These are phyloP conservation scores for Penicillium parvum DNA, from an alignment of 495 filamentous ascomycete genomes.

Conservation along the genomic window DNA sequence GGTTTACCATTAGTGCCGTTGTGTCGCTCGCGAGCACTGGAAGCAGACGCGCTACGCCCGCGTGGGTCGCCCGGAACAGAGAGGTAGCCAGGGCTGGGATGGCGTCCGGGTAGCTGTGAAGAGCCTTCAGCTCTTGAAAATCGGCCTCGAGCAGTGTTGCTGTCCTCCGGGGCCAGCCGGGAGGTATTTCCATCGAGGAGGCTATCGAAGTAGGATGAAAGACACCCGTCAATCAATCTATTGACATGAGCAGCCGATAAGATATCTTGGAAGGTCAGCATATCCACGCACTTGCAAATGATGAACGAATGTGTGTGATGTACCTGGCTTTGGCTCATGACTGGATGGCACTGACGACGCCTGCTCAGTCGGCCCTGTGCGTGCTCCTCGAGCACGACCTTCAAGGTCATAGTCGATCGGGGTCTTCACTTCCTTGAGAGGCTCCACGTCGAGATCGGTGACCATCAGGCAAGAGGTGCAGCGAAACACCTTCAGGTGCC, in stretches of 20 bases:
- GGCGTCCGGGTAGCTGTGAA: not conserved
- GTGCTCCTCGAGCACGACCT: conserved; percentile 2
- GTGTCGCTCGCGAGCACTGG: conserved; percentile 16
- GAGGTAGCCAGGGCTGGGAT: conserved; percentile 12
- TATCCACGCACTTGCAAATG: not conserved
- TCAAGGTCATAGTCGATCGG: conserved; percentile 11
- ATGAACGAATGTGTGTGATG: not conserved
- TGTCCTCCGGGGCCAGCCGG: conserved; percentile 12
- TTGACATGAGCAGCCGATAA: conserved; percentile 45
- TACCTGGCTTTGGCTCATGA: conserved; percentile 11
- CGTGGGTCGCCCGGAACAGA: conserved; percentile 22
- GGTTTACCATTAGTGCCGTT: conserved; percentile 15
- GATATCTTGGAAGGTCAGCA: conserved; percentile 21
- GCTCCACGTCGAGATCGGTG: conserved; percentile 67
- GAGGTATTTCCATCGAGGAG: conserved; percentile 21
- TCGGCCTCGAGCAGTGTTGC: conserved; percentile 8
- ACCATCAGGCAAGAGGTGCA: conserved; percentile 85
- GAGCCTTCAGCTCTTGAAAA: not conserved
- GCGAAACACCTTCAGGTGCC: conserved; percentile 66
- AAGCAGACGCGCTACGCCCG: conserved; percentile 30
- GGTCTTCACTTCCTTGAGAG: conserved; percentile 17
- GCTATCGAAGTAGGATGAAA: conserved; percentile 47
- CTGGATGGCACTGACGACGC: conserved; percentile 5
- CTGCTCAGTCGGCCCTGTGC: conserved; percentile 1
- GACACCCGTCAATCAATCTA: conserved; percentile 49